These are phyloP conservation scores for Phialocephala subalpina DNA, from an alignment of 2,329 filamentous ascomycete species.

Conservation along the genomic window DNA sequence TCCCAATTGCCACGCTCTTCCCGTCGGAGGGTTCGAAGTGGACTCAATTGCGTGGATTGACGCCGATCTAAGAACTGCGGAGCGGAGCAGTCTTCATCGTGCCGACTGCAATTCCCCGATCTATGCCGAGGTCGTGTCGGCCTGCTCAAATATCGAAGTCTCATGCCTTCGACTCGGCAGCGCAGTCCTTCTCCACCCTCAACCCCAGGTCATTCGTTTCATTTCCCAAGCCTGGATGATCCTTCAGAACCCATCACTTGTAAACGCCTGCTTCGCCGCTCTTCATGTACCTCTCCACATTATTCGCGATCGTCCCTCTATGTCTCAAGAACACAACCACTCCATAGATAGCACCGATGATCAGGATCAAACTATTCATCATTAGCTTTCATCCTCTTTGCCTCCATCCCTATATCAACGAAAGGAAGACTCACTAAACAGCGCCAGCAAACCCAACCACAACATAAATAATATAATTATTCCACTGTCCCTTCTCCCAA, in stretches of 20 bases:
- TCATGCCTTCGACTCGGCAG: too few relatives aligned
- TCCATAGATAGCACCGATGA: background rate
- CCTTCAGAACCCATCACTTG: background rate
- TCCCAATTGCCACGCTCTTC: too few relatives aligned
- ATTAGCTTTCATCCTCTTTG: background rate
- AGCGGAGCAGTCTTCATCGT: too few relatives aligned
- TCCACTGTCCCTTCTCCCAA: conserved; percentile 7
- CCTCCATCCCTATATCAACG: background rate
- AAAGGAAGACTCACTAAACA: background rate
- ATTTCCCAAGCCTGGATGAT: background rate
- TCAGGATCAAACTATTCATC: background rate
- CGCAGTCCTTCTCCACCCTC: too few relatives aligned
- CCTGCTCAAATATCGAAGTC: too few relatives aligned
- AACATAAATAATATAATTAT: conserved; percentile 8
- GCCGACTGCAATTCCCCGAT: too few relatives aligned
- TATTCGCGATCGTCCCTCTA: background rate
- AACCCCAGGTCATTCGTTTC: too few relatives aligned
- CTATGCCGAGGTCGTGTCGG: too few relatives aligned
- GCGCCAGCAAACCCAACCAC: background rate
- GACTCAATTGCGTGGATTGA: too few relatives aligned
- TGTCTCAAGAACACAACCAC: background rate
- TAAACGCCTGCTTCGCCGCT: background rate
- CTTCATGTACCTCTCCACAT: conserved; percentile 6
- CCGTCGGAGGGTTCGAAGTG: too few relatives aligned
- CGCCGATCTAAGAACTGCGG: too few relatives aligned